Conservation (phyloP, 2,329 filamentous ascomycete genomes). For the Talaromyces verruculosus region DNA sequence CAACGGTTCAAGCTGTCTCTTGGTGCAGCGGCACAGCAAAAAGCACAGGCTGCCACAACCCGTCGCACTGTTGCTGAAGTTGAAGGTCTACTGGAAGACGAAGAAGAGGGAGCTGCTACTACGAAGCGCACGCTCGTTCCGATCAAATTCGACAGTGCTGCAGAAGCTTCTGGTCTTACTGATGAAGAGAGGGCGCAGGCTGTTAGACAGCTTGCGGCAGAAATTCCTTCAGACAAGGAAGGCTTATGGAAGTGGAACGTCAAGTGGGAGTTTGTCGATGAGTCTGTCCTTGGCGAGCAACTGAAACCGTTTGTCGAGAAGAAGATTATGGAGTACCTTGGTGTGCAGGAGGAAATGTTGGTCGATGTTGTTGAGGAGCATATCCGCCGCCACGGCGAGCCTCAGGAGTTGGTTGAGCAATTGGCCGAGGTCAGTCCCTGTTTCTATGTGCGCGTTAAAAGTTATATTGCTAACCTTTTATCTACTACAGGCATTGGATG, state of each 20-base stretch:
- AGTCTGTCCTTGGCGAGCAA: constrained; percentile 76
- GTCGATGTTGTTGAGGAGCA: constrained; percentile 91
- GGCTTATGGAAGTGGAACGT: constrained; percentile 91
- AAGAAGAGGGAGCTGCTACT: constrained; percentile 73
- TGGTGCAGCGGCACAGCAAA: constrained; percentile 76
- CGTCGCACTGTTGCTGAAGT: constrained; percentile 88
- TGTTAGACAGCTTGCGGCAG: constrained; percentile 75
- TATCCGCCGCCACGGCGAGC: constrained; percentile 69
- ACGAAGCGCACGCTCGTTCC: constrained; percentile 75
- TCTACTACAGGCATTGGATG: constrained; percentile 70
- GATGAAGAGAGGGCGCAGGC: constrained; percentile 86
- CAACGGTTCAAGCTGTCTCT: constrained; percentile 91
- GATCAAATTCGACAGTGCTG: constrained; percentile 74
- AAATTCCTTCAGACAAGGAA: constrained; percentile 84
- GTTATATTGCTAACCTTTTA: constrained; percentile 36
- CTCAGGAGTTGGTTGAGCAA: constrained; percentile 79
- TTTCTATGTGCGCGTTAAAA: constrained; percentile 1
- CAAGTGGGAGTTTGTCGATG: constrained; percentile 88
- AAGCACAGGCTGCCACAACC: constrained; percentile 57
- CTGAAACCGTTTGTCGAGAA: constrained; percentile 94
- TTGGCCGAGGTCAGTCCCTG: constrained; percentile 69
- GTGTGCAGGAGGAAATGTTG: constrained; percentile 92
- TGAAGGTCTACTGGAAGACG: constrained; percentile 90
- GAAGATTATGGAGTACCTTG: constrained; percentile 95
- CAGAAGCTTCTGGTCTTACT: constrained; percentile 66